These are phyloP conservation scores for Kwoniella sp. DNA, from an alignment of 768 basidiomycete species.

Conservation along the genomic window DNA sequence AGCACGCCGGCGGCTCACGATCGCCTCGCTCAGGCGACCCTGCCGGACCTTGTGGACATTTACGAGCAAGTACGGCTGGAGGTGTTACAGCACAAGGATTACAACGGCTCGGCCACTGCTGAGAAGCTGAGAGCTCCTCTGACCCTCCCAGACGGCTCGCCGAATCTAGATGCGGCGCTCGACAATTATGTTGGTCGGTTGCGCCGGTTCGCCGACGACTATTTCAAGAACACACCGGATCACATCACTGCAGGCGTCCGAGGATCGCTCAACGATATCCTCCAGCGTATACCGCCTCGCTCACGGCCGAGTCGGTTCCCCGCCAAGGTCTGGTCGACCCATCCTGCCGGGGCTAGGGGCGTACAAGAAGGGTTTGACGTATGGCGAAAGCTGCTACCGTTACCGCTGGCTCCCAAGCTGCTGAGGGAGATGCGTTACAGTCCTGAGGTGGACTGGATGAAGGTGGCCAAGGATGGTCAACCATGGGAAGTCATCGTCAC, in stretches of 20 bases:
- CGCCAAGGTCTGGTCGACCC: slow-evolving; percentile 14
- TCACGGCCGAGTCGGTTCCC: slow-evolving; percentile 5
- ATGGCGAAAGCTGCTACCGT: slow-evolving; percentile 15
- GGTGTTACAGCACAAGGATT: not conserved
- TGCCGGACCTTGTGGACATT: slow-evolving; percentile 1
- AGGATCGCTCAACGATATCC: not conserved
- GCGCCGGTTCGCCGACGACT: not conserved
- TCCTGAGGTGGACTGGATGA: not conserved
- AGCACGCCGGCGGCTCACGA: not conserved
- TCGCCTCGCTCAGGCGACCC: not conserved
- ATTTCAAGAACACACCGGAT: not conserved
- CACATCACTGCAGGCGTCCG: not conserved
- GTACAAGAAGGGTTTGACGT: slow-evolving; percentile 10
- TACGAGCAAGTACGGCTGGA: slow-evolving; percentile 4
- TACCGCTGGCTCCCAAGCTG: slow-evolving; percentile 5
- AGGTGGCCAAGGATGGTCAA: slow-evolving; percentile 7
- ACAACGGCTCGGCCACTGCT: not conserved
- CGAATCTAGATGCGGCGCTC: slow-evolving; percentile 2
- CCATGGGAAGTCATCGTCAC: slow-evolving; percentile 15
- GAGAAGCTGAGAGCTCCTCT: slow-evolving; percentile 5
- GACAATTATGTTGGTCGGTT: not conserved
- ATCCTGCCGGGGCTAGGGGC: not conserved
- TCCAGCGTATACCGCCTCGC: not conserved
- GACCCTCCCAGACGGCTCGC: slow-evolving; percentile 3
- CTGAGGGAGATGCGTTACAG: not conserved